Conservation (phyloP, 163 green algal species). For the Botryococcus braunii region DNA sequence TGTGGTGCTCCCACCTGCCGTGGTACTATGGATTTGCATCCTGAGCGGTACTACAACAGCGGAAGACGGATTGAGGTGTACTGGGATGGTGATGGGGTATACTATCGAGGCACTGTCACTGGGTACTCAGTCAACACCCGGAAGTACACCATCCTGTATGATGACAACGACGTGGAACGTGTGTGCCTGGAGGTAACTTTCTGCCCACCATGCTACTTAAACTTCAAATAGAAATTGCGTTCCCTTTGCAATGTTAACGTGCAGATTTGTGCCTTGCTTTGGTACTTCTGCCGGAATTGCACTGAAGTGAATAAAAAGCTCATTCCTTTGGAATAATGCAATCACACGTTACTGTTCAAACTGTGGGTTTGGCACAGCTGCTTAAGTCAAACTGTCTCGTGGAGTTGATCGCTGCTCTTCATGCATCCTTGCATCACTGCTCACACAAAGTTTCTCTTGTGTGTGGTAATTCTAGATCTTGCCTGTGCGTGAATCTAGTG, state of each 20-base stretch:
- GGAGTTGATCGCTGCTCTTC: too few relatives aligned
- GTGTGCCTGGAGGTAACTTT: constrained; percentile 33
- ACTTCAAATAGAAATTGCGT: too few relatives aligned
- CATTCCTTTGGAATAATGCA: too few relatives aligned
- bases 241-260: not conserved
- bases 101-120: constrained; percentile 54
- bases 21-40: constrained; percentile 75
- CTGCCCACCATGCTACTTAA: too few relatives aligned
- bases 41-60: constrained; percentile 41
- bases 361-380: too few relatives aligned
- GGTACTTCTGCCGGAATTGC: not conserved
- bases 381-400: too few relatives aligned
- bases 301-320: too few relatives aligned
- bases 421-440: too few relatives aligned
- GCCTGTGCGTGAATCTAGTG: too few relatives aligned
- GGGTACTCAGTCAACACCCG: constrained; percentile 30
- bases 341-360: too few relatives aligned
- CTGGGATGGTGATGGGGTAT: constrained; percentile 65
- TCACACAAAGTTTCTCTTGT: too few relatives aligned
- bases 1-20: constrained; percentile 82
- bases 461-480: too few relatives aligned
- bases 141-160: constrained; percentile 69
- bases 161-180: constrained; percentile 60
- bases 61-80: constrained; percentile 39
- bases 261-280: not conserved